These are phyloP conservation scores for Tephrocybe sp. DNA, from an alignment of 768 basidiomycete species.

Conservation along the genomic window DNA sequence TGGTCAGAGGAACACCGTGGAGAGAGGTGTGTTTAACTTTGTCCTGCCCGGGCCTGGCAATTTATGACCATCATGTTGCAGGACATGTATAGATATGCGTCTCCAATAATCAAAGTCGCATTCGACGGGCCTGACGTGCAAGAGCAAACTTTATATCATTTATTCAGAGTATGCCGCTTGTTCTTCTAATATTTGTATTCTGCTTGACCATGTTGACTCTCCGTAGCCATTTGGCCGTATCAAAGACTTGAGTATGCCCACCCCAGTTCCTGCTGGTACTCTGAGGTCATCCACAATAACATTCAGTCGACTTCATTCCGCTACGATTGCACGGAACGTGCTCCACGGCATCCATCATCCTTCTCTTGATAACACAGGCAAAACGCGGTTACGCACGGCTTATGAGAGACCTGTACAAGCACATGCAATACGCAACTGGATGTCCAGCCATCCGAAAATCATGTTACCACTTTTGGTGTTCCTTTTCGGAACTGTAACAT, in stretches of 20 bases:
- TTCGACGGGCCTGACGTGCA: slow-evolving; percentile 89
- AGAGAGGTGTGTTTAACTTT: slow-evolving; percentile 55
- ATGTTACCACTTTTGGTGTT: slow-evolving; percentile 81
- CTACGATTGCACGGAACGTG: slow-evolving; percentile 82
- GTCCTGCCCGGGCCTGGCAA: neutral
- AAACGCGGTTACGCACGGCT: slow-evolving; percentile 47
- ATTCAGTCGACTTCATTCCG: slow-evolving; percentile 64
- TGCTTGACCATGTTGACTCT: neutral
- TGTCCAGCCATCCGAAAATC: slow-evolving; percentile 84
- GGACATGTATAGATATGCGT: slow-evolving; percentile 87
- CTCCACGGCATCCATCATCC: slow-evolving; percentile 50
- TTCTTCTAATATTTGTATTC: neutral
- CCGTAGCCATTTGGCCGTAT: slow-evolving; percentile 87
- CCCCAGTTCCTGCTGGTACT: slow-evolving; percentile 62
- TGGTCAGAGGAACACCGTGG: slow-evolving; percentile 81
- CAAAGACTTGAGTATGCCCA: slow-evolving; percentile 58
- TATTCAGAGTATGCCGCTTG: slow-evolving; percentile 62
- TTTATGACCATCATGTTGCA: slow-evolving; percentile 25
- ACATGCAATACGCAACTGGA: slow-evolving; percentile 74
- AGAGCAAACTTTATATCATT: slow-evolving; percentile 75
- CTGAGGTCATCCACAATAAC: slow-evolving; percentile 64
- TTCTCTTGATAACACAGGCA: slow-evolving; percentile 29
- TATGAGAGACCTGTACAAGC: slow-evolving; percentile 69
- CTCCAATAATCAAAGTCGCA: slow-evolving; percentile 66
- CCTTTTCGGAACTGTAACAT: slow-evolving; percentile 85